phyloP scores from a whole-genome alignment of 192 early-diverging fungal species.

The Coemansia umbellata region DNA sequence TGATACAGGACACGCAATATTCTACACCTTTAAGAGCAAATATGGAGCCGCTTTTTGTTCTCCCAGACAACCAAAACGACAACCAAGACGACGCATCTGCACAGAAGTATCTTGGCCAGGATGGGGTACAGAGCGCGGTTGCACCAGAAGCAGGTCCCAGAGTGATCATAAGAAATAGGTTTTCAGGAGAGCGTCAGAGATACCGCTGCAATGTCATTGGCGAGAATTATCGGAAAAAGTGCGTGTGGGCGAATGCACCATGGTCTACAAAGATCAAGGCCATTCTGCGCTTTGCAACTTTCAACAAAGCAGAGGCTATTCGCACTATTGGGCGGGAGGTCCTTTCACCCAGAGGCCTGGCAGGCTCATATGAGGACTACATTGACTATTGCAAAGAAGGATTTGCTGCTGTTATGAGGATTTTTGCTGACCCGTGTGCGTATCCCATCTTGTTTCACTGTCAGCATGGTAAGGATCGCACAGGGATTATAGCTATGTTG shows the following conservation, averaged over 20 bases:
- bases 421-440: slow-evolving; percentile 52
- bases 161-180: slow-evolving; percentile 17
- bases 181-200: slow-evolving; percentile 35
- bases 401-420: slow-evolving; percentile 49
- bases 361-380: slow-evolving; percentile 52
- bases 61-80: not conserved
- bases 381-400: slow-evolving; percentile 51
- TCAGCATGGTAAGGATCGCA: slow-evolving; percentile 66
- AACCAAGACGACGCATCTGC: not conserved
- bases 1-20: not conserved
- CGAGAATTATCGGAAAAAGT: slow-evolving; percentile 48
- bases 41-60: not conserved
- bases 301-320: slow-evolving; percentile 49
- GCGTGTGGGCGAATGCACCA: slow-evolving; percentile 47
- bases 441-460: slow-evolving; percentile 66
- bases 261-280: slow-evolving; percentile 48
- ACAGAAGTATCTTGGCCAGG: not conserved
- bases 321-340: slow-evolving; percentile 49
- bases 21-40: not conserved
- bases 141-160: not conserved
- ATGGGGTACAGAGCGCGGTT: not conserved
- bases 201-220: slow-evolving; percentile 51
- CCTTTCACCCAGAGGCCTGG: slow-evolving; percentile 46
- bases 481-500: slow-evolving; percentile 58
- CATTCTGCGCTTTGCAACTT: slow-evolving; percentile 46